phyloP scores from a whole-genome alignment of 1,284 basidiomycete genomes.

The Singerocomus inundabilis region DNA sequence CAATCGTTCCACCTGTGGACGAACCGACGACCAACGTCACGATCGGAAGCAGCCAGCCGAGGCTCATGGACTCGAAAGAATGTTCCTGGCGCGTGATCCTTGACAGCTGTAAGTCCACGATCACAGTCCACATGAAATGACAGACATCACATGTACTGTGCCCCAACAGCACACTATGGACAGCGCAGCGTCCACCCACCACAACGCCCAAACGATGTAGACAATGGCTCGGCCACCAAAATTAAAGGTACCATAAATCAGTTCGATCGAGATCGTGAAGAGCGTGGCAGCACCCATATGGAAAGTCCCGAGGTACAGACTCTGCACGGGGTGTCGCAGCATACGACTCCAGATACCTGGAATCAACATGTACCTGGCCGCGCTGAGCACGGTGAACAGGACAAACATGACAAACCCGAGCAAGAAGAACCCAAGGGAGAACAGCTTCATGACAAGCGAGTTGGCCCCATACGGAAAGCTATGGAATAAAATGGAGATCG shows the following conservation, averaged over 20 bases:
- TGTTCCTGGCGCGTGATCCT: slow-evolving; percentile 67
- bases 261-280: slow-evolving; percentile 48
- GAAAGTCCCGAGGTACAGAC: slow-evolving; percentile 67
- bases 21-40: slow-evolving; percentile 70
- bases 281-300: slow-evolving; percentile 74
- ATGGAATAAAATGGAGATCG: slow-evolving; percentile 52
- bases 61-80: slow-evolving; percentile 51
- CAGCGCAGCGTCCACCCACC: slow-evolving; percentile 69
- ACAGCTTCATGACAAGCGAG: slow-evolving; percentile 39
- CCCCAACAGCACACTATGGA: slow-evolving; percentile 63
- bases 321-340: slow-evolving; percentile 59
- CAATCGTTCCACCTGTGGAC: slow-evolving; percentile 62
- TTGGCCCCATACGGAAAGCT: slow-evolving; percentile 51
- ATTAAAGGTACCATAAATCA: slow-evolving; percentile 42
- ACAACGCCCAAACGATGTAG: slow-evolving; percentile 62
- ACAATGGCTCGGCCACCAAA: slow-evolving; percentile 58
- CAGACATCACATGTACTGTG: slow-evolving; percentile 64
- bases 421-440: slow-evolving; percentile 59
- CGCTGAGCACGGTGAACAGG: slow-evolving; percentile 48
- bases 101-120: slow-evolving; percentile 6
- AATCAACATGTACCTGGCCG: slow-evolving; percentile 55
- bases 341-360: slow-evolving; percentile 56
- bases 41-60: slow-evolving; percentile 71
- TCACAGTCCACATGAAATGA: slow-evolving; percentile 7
- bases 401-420: slow-evolving; percentile 65